Conservation (phyloP, 1,139 yeast genomes). For the Suhomyces wounanorum region DNA sequence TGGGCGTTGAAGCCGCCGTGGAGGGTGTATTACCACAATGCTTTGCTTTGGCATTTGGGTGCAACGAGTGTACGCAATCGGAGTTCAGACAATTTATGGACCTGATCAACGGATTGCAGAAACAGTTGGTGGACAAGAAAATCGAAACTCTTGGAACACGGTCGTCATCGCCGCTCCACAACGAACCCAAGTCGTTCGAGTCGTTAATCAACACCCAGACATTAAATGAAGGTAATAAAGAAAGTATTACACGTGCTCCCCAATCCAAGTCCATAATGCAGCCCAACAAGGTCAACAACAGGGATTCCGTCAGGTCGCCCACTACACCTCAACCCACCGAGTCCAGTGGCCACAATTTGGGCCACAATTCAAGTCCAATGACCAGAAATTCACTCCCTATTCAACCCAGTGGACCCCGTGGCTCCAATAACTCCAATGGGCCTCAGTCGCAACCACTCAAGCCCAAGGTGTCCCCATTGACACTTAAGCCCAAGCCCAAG, state of each 20-base stretch:
- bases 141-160: constrained; percentile 27
- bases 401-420: not conserved
- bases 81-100: constrained; percentile 39
- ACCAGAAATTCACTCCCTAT: not conserved
- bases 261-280: constrained; percentile 19
- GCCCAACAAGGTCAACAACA: constrained; percentile 11
- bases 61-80: constrained; percentile 40
- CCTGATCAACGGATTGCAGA: constrained; percentile 32
- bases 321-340: no score
- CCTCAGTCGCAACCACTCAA: constrained; percentile 11
- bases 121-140: constrained; percentile 31
- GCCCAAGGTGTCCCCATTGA: constrained; percentile 16
- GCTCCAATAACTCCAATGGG: not conserved
- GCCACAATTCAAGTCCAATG: not conserved
- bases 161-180: constrained; percentile 8
- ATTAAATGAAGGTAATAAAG: constrained; percentile 32
- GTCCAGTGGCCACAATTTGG: no score
- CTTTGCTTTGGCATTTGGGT: constrained; percentile 40
- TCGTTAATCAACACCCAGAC: constrained; percentile 37
- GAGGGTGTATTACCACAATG: constrained; percentile 44
- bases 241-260: constrained; percentile 29
- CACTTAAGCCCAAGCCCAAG: constrained; percentile 3
- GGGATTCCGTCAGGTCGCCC: not conserved
- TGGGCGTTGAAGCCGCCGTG: constrained; percentile 41
- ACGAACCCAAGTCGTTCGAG: constrained; percentile 26